phyloP scores from a whole-genome alignment of 495 filamentous ascomycete genomes.

The Hyaloscypha bicolor region DNA sequence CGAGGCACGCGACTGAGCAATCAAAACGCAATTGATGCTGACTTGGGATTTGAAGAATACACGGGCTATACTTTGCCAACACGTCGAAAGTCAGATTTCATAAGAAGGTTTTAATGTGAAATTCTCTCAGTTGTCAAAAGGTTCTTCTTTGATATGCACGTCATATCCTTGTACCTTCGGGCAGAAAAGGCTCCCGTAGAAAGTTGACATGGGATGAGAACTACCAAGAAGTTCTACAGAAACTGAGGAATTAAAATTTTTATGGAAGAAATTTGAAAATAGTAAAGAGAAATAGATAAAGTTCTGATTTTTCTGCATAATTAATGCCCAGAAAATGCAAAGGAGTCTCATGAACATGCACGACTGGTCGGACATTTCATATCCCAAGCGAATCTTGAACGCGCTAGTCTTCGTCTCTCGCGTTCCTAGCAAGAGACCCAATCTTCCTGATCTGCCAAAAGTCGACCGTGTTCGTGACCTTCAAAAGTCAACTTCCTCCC shows the following conservation, averaged over 20 bases:
- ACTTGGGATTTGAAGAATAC: background rate
- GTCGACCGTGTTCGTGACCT: constrained; percentile 32
- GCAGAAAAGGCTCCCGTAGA: constrained; percentile 3
- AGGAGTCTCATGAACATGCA: background rate
- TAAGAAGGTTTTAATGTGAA: background rate
- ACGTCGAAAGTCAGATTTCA: background rate
- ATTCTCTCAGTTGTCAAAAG: background rate
- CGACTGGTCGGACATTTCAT: background rate
- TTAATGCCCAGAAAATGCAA: background rate
- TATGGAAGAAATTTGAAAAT: background rate
- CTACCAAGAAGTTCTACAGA: background rate
- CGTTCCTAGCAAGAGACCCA: constrained; percentile 15
- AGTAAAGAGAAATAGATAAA: background rate
- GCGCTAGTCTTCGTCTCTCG: constrained; percentile 21
- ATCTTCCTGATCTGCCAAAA: constrained; percentile 17
- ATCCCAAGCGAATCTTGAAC: constrained; percentile 7
- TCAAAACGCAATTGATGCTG: background rate
- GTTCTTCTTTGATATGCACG: constrained; percentile 8
- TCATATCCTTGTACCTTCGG: constrained; percentile 23
- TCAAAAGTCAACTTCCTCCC: constrained; percentile 23
- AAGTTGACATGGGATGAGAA: background rate
- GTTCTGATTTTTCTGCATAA: background rate
- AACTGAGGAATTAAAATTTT: background rate
- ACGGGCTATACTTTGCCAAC: background rate
- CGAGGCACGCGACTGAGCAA: constrained; percentile 15